Evolutionary conservation across 257 asterid genomes (phyloP).

Genomic region (Lithospermum erythrorhizon): DNA sequence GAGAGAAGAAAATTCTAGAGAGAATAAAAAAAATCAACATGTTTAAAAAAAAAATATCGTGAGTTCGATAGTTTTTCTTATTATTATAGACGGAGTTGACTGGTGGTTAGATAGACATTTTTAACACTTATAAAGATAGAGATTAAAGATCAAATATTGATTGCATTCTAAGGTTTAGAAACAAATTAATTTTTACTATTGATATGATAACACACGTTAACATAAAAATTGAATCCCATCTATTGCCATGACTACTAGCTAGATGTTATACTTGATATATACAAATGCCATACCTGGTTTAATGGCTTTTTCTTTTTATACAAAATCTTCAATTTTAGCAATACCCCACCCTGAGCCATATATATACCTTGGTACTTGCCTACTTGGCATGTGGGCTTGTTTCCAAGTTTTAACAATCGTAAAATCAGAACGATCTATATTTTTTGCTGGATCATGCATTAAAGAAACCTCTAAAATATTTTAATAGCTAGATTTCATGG

Average conservation of each 20-base stretch:
- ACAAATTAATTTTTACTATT: no score
- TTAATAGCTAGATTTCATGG: conserved; percentile 8
- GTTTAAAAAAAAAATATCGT: no score
- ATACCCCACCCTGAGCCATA: neutral
- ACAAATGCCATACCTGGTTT: neutral
- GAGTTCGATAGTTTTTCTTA: no score
- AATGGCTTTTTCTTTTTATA: neutral
- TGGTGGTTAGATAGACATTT: no score
- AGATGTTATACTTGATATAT: neutral
- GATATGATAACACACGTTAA: no score
- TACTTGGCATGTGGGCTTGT: neutral
- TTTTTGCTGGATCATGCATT: neutral
- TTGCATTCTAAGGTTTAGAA: no score
- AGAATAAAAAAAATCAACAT: no score
- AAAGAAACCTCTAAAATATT: neutral
- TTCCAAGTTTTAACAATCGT: neutral
- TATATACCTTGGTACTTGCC: neutral
- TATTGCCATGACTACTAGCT: no score
- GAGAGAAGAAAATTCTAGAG: no score
- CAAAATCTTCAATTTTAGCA: neutral
- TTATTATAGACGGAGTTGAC: no score
- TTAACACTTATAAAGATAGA: no score
- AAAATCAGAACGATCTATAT: neutral
- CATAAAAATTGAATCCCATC: neutral
- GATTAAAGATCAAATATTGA: no score